A percentile compares a stretch with the other conserved stretches of the same genome.
Evolutionary conservation across 2,329 filamentous ascomycete genomes (phyloP).

Genomic region (Exserohilum rostratum): DNA sequence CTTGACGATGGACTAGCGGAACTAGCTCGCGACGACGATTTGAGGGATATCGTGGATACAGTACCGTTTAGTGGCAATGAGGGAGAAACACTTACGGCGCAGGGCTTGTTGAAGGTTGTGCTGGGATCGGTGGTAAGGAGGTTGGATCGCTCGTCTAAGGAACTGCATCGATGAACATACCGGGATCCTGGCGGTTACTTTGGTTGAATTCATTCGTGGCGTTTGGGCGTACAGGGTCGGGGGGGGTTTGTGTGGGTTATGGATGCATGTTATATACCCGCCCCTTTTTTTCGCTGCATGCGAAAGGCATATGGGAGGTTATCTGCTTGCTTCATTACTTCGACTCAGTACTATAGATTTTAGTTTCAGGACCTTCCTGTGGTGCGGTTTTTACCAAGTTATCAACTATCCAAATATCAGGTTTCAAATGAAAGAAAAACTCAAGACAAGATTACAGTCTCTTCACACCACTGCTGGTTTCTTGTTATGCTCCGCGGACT

Average conservation of each 20-base stretch:
- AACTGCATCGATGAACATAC: conserved; percentile 36
- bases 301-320: background rate
- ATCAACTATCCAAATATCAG: too few relatives aligned
- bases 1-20: conserved; percentile 75
- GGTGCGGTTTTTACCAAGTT: too few relatives aligned
- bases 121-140: conserved; percentile 75
- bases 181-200: background rate
- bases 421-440: too few relatives aligned
- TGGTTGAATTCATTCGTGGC: background rate
- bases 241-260: background rate
- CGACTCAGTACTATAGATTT: too few relatives aligned
- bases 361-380: too few relatives aligned
- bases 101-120: conserved; percentile 77
- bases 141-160: conserved; percentile 59
- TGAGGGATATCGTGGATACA: conserved; percentile 92
- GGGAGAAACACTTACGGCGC: conserved; percentile 64
- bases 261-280: conserved; percentile 1
- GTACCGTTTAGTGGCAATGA: conserved; percentile 70
- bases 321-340: background rate
- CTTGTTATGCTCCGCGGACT: too few relatives aligned
- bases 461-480: too few relatives aligned
- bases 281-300: background rate
- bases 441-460: too few relatives aligned
- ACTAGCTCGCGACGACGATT: conserved; percentile 56
- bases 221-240: background rate